A percentile compares a stretch with the other conserved stretches of the same genome.
These are phyloP conservation scores for Neofusicoccum kwambonambiense DNA, from an alignment of 2,329 filamentous ascomycete genomes.

Conservation along the genomic window DNA sequence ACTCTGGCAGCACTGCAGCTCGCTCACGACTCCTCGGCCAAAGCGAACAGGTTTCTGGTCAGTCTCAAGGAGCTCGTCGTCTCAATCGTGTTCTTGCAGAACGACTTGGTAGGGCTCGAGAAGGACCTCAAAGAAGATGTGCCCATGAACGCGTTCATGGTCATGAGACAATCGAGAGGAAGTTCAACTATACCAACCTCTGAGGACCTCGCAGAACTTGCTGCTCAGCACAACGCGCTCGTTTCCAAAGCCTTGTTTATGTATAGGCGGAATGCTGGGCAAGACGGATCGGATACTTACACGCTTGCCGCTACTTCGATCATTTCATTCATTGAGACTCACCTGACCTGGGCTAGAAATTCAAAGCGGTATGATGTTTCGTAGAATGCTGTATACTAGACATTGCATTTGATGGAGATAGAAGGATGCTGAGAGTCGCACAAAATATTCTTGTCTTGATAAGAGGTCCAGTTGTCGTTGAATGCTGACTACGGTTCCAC, in stretches of 20 bases:
- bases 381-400: not conserved
- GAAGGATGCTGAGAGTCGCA: too few relatives aligned
- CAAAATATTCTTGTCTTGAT: too few relatives aligned
- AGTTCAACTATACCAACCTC: not conserved
- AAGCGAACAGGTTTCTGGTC: not conserved
- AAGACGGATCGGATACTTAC: not conserved
- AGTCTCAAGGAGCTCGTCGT: slow-evolving; percentile 8
- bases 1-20: not conserved
- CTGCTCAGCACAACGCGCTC: not conserved
- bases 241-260: not conserved
- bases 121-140: slow-evolving; percentile 16
- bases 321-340: not conserved
- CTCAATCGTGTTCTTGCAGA: slow-evolving; percentile 19
- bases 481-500: too few relatives aligned
- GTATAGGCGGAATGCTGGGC: not conserved
- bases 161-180: not conserved
- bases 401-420: too few relatives aligned
- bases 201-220: not conserved
- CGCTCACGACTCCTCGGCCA: not conserved
- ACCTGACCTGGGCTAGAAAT: not conserved
- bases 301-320: not conserved
- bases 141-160: slow-evolving; percentile 15
- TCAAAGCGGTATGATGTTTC: not conserved
- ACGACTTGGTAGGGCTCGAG: slow-evolving; percentile 20
- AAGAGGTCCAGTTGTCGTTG: too few relatives aligned